phyloP scores from a whole-genome alignment of 768 basidiomycete genomes.

The Hebeloma cylindrosporum region DNA sequence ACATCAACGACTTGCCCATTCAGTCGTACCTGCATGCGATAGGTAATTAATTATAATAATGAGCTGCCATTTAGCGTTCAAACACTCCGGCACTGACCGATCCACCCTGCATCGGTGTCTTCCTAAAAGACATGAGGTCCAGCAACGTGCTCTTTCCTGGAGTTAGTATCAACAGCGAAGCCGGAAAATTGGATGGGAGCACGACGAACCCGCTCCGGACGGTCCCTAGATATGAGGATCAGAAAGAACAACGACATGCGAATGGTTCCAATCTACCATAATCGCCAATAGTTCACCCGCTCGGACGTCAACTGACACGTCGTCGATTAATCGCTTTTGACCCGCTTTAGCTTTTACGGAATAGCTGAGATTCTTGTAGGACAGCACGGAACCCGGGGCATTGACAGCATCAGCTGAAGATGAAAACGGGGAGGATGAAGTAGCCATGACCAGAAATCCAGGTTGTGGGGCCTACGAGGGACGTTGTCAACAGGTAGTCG shows the following conservation, averaged over 20 bases:
- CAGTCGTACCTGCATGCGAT: slow-evolving; percentile 27
- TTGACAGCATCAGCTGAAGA: slow-evolving; percentile 1
- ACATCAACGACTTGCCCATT: slow-evolving; percentile 31
- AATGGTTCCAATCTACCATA: slow-evolving; percentile 31
- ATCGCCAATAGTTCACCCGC: slow-evolving; percentile 44
- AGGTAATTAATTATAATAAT: background rate
- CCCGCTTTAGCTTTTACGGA: slow-evolving; percentile 24
- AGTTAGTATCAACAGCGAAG: background rate
- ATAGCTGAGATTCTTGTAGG: slow-evolving; percentile 36
- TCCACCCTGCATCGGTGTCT: slow-evolving; percentile 28
- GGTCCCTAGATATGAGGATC: slow-evolving; percentile 33
- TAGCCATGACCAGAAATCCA: too few relatives aligned
- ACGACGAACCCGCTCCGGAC: slow-evolving; percentile 42
- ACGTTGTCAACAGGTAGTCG: too few relatives aligned
- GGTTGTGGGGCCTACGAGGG: too few relatives aligned
- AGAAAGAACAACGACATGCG: background rate
- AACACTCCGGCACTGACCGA: slow-evolving; percentile 24
- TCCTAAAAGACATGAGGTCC: slow-evolving; percentile 45
- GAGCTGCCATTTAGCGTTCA: background rate
- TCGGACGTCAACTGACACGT: slow-evolving; percentile 38
- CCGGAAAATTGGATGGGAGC: background rate
- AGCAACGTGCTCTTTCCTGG: slow-evolving; percentile 47
- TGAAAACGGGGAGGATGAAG: slow-evolving; percentile 1
- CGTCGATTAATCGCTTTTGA: slow-evolving; percentile 35
- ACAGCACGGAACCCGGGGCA: slow-evolving; percentile 27